Evolutionary conservation across 2,329 filamentous ascomycete genomes (phyloP).

Genomic region (Lasiodiplodia citricola): DNA sequence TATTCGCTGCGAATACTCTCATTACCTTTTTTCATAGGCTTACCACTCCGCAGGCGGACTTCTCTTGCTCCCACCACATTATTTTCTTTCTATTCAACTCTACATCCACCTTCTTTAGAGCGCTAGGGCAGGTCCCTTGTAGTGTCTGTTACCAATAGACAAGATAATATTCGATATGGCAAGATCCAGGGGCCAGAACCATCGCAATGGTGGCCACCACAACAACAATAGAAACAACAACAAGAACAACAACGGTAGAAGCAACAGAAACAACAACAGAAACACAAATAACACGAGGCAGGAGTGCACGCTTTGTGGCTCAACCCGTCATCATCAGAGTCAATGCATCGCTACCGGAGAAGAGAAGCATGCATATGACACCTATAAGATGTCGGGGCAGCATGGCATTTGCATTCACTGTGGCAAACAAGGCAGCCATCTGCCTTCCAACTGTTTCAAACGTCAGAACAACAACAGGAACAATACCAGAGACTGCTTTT

Average conservation of each 20-base stretch:
- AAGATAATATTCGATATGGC: neutral
- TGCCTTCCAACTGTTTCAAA: neutral
- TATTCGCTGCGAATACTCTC: neutral
- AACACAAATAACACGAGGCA: neutral
- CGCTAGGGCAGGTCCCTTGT: neutral
- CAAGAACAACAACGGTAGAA: neutral
- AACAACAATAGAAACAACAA: neutral
- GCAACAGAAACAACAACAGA: neutral
- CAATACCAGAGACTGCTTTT: neutral
- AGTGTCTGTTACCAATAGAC: neutral
- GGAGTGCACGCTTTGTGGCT: neutral
- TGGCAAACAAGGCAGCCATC: neutral
- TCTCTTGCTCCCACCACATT: neutral
- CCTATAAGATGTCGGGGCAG: neutral
- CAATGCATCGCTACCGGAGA: neutral
- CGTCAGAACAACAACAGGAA: neutral
- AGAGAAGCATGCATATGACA: neutral
- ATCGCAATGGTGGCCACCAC: neutral
- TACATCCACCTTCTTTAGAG: neutral
- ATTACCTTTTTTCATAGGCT: neutral
- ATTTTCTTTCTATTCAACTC: neutral
- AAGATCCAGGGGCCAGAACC: neutral
- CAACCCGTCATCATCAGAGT: neutral
- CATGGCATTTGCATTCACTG: neutral
- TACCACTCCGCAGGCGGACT: constrained; percentile 19